phyloP scores from a whole-genome alignment of 495 filamentous ascomycete genomes.

The Trichoderma orchidacearum region DNA sequence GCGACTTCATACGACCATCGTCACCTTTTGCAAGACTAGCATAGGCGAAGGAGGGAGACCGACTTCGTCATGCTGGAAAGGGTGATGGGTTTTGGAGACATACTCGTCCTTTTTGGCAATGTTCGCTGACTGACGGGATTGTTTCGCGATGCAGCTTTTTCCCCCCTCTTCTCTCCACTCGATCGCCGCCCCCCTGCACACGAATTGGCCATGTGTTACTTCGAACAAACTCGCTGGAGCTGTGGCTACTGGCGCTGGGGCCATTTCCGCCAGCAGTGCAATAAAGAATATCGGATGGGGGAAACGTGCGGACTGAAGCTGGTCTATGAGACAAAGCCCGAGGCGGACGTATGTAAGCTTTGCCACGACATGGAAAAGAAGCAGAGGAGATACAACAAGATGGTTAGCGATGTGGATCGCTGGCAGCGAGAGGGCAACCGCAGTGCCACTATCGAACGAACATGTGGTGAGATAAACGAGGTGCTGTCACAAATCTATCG shows the following conservation, averaged over 20 bases:
- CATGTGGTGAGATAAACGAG: slow-evolving; percentile 45
- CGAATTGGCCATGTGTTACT: slow-evolving; percentile 42
- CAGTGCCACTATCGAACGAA: slow-evolving; percentile 69
- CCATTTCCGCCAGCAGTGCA: slow-evolving; percentile 86
- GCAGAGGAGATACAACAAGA: slow-evolving; percentile 56
- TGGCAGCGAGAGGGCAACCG: slow-evolving; percentile 67
- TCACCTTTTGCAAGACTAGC: neutral
- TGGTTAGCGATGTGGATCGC: slow-evolving; percentile 63
- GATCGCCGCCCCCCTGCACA: neutral
- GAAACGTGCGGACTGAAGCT: slow-evolving; percentile 97
- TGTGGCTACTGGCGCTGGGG: slow-evolving; percentile 97
- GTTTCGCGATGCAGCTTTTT: neutral
- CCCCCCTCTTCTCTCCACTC: neutral
- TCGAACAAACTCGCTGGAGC: slow-evolving; percentile 43
- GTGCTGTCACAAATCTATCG: slow-evolving; percentile 51
- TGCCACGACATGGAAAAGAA: slow-evolving; percentile 93
- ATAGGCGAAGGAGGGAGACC: neutral
- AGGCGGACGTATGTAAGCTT: slow-evolving; percentile 54
- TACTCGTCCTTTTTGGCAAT: neutral
- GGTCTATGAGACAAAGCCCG: slow-evolving; percentile 53
- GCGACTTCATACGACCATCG: neutral
- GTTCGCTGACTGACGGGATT: neutral
- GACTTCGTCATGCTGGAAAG: neutral
- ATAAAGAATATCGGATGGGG: slow-evolving; percentile 90
- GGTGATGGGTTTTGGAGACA: neutral